Conservation (phyloP, 176 grass and related monocot genomes). For the Oryza coarctata region DNA sequence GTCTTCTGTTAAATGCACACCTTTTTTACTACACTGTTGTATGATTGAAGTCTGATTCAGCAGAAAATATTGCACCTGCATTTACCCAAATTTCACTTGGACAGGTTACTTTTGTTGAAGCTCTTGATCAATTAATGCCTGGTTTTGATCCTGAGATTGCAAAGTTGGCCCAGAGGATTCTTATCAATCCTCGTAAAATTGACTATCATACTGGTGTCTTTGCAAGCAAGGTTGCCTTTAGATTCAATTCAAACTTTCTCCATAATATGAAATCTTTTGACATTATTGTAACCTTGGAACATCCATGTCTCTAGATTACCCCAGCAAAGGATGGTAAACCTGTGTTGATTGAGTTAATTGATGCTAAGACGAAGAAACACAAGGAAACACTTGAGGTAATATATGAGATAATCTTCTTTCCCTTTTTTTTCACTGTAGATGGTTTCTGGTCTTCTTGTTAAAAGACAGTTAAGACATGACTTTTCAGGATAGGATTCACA, state of each 20-base stretch:
- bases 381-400: conserved; percentile 65
- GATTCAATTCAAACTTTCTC: not conserved
- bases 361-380: conserved; percentile 69
- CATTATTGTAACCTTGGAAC: not conserved
- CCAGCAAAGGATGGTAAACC: conserved; percentile 70
- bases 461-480: not conserved
- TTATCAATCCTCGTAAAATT: conserved; percentile 70
- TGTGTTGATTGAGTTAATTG: conserved; percentile 64
- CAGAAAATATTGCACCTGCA: conserved; percentile 8
- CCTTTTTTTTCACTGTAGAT: not conserved
- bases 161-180: conserved; percentile 63
- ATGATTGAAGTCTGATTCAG: conserved; percentile 5
- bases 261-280: not conserved
- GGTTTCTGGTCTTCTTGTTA: not conserved
- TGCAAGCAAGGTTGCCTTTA: conserved; percentile 59
- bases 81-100: not conserved
- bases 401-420: not conserved
- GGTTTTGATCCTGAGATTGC: conserved; percentile 77
- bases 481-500: not conserved
- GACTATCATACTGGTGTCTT: conserved; percentile 66
- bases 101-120: conserved; percentile 78
- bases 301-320: conserved; percentile 45
- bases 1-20: not conserved
- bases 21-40: not conserved
- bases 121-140: conserved; percentile 71